These are phyloP conservation scores for Solanum appendiculatum DNA, from an alignment of 257 asterid species.

Conservation along the genomic window DNA sequence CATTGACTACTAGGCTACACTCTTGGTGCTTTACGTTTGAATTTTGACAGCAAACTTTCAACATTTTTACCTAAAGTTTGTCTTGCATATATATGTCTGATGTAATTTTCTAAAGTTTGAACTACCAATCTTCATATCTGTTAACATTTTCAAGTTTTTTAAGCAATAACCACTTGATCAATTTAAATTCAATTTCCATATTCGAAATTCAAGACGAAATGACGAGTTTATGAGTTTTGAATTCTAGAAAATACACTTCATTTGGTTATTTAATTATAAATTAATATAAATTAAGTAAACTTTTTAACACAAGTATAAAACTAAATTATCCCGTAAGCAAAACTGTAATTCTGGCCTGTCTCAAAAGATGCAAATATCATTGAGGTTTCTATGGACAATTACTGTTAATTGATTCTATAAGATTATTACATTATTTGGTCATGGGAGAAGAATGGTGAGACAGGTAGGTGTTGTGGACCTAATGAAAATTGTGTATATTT, in stretches of 20 bases:
- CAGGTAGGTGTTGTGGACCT: neutral
- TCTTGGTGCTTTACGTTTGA: neutral
- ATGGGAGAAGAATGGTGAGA: neutral
- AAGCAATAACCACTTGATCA: too few relatives aligned
- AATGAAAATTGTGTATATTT: neutral
- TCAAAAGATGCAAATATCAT: neutral
- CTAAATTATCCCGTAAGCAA: neutral
- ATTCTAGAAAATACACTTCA: too few relatives aligned
- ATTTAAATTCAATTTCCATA: too few relatives aligned
- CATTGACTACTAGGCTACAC: too few relatives aligned
- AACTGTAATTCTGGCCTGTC: too few relatives aligned
- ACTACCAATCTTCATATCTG: too few relatives aligned
- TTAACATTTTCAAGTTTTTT: too few relatives aligned
- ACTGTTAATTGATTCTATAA: neutral
- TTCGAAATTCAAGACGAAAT: too few relatives aligned
- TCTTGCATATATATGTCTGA: neutral
- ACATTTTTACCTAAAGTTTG: neutral
- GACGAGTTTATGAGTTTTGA: too few relatives aligned
- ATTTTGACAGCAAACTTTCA: neutral
- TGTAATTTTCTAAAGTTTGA: neutral
- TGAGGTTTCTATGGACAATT: neutral
- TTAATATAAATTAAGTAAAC: too few relatives aligned
- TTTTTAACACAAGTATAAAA: too few relatives aligned
- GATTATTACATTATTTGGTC: neutral
- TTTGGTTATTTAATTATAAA: too few relatives aligned